Evolutionary conservation across 495 filamentous ascomycete species (phyloP).

Genomic region (Penicillium lagena): DNA sequence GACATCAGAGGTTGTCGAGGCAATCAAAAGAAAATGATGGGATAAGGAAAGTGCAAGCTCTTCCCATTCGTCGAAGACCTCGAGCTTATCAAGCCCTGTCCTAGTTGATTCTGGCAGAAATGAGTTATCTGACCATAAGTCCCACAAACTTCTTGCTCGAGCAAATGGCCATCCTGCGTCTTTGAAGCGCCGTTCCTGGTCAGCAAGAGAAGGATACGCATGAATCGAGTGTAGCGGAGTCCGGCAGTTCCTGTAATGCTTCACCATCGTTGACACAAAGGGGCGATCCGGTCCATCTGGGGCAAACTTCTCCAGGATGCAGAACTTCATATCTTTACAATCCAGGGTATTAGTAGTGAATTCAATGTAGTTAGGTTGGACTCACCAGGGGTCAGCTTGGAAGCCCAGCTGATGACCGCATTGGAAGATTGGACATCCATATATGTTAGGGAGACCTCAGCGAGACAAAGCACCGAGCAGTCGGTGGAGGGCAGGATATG

Average conservation of each 20-base stretch:
- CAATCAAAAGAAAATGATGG: slow-evolving; percentile 80
- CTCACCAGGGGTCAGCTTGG: slow-evolving; percentile 55
- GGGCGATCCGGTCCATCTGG: slow-evolving; percentile 72
- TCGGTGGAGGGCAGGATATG: slow-evolving; percentile 45
- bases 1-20: slow-evolving; percentile 23
- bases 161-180: slow-evolving; percentile 58
- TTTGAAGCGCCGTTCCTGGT: slow-evolving; percentile 62
- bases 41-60: slow-evolving; percentile 81
- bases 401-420: slow-evolving; percentile 64
- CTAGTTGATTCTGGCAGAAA: slow-evolving; percentile 54
- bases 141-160: slow-evolving; percentile 61
- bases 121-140: slow-evolving; percentile 64
- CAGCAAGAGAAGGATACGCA: slow-evolving; percentile 56
- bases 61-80: slow-evolving; percentile 95
- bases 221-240: slow-evolving; percentile 69
- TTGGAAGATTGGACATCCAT: slow-evolving; percentile 76
- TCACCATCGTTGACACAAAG: slow-evolving; percentile 82
- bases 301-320: slow-evolving; percentile 82
- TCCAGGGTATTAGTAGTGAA: not conserved
- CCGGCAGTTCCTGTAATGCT: slow-evolving; percentile 73
- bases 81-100: slow-evolving; percentile 53
- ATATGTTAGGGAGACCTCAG: slow-evolving; percentile 87
- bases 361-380: not conserved
- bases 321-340: slow-evolving; percentile 51
- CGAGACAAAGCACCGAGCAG: slow-evolving; percentile 67